Evolutionary conservation across 2,329 filamentous ascomycete species (phyloP).

Genomic region (Ceratocystis huliohia): DNA sequence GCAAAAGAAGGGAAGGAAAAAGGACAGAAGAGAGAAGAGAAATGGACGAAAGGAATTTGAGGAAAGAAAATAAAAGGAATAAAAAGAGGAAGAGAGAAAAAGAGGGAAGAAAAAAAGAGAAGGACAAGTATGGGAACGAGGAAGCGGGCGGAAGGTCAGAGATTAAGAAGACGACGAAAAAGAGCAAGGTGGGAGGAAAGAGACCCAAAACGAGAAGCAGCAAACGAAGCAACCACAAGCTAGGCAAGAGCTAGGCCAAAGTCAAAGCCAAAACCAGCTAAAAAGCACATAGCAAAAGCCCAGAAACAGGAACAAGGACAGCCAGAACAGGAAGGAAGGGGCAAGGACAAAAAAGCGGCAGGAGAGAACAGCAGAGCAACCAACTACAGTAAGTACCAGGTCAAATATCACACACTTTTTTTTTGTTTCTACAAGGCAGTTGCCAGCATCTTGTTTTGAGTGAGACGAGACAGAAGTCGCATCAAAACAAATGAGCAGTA

Average conservation of each 20-base stretch:
- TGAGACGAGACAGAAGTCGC: neutral
- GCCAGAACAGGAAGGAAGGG: slow-evolving; percentile 13
- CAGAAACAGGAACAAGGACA: neutral
- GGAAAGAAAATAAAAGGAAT: slow-evolving; percentile 12
- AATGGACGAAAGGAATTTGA: slow-evolving; percentile 7
- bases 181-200: neutral
- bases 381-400: neutral
- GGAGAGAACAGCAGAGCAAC: neutral
- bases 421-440: neutral
- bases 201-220: neutral
- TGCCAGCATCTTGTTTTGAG: neutral
- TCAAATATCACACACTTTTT: neutral
- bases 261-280: neutral
- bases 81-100: slow-evolving; percentile 1
- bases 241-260: slow-evolving; percentile 4
- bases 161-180: slow-evolving; percentile 10
- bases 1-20: slow-evolving; percentile 1
- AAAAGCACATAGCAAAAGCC: neutral
- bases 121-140: slow-evolving; percentile 1
- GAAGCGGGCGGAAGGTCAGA: slow-evolving; percentile 12
- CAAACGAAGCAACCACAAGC: neutral
- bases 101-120: slow-evolving; percentile 22
- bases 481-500: neutral
- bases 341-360: neutral
- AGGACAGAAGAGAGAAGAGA: slow-evolving; percentile 8